Percentiles rank a stretch among this genome's conserved stretches.
Conservation (phyloP, 164 flowering plant genomes). For the Vitis vinifera region ASM3070453v1 NC_081818.1:3101501-3102000, state of each 20-base stretch:
- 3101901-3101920: slow-evolving; percentile 91
- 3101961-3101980: slow-evolving; percentile 85
- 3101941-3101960: slow-evolving; percentile 85
- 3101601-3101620: slow-evolving; percentile 75
- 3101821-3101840: slow-evolving; percentile 42
- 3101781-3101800: no score
- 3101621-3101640: slow-evolving; percentile 72
- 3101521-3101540: slow-evolving; percentile 85
- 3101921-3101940: slow-evolving; percentile 82
- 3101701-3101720: no score
- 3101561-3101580: slow-evolving; percentile 72
- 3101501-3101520: slow-evolving; percentile 18
- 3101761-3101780: no score
- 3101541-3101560: slow-evolving; percentile 84
- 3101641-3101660: slow-evolving; percentile 94
- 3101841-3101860: slow-evolving; percentile 72
- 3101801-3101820: background rate
- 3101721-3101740: no score
- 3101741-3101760: background rate
- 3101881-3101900: slow-evolving; percentile 70
- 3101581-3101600: slow-evolving; percentile 65
- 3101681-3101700: slow-evolving; percentile 37
- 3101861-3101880: slow-evolving; percentile 67
- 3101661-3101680: slow-evolving; percentile 89
- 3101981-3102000: slow-evolving; percentile 84